phyloP scores from a whole-genome alignment of 2,329 filamentous ascomycete genomes.

The Onygenales sp. region DNA sequence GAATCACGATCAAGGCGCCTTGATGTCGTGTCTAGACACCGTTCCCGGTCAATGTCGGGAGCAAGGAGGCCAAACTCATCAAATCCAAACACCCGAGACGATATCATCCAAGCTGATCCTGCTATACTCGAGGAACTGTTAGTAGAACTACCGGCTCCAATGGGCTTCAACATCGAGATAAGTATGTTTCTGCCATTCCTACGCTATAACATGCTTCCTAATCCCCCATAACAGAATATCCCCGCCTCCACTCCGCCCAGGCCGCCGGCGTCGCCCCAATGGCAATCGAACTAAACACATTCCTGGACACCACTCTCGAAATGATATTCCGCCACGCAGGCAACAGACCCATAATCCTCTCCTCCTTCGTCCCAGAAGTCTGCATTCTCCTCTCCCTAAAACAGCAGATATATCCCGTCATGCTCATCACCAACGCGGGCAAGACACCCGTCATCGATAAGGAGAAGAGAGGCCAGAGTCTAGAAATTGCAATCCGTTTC shows the following conservation, averaged over 20 bases:
- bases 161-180: conserved; percentile 35
- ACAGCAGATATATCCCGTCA: conserved; percentile 15
- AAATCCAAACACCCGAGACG: conserved; percentile 31
- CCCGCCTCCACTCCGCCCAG: conserved; percentile 28
- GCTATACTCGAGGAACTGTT: conserved; percentile 31
- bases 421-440: conserved; percentile 22
- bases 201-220: background rate
- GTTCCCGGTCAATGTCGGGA: no score
- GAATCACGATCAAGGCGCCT: conserved; percentile 11
- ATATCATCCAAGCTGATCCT: conserved; percentile 30
- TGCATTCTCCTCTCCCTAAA: conserved; percentile 19
- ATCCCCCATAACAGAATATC: conserved; percentile 26
- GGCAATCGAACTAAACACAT: conserved; percentile 31
- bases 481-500: conserved; percentile 30
- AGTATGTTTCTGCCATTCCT: conserved; percentile 19
- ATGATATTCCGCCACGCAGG: conserved; percentile 17
- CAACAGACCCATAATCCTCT: conserved; percentile 23
- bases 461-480: conserved; percentile 24
- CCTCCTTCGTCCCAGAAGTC: conserved; percentile 20
- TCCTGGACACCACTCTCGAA: conserved; percentile 28
- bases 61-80: background rate
- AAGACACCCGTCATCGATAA: conserved; percentile 17
- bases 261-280: conserved; percentile 25
- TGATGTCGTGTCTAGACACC: background rate
- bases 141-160: conserved; percentile 21